Evolutionary conservation across 257 asterid genomes (phyloP).

Genomic region (Gynochthodes officinalis): DNA sequence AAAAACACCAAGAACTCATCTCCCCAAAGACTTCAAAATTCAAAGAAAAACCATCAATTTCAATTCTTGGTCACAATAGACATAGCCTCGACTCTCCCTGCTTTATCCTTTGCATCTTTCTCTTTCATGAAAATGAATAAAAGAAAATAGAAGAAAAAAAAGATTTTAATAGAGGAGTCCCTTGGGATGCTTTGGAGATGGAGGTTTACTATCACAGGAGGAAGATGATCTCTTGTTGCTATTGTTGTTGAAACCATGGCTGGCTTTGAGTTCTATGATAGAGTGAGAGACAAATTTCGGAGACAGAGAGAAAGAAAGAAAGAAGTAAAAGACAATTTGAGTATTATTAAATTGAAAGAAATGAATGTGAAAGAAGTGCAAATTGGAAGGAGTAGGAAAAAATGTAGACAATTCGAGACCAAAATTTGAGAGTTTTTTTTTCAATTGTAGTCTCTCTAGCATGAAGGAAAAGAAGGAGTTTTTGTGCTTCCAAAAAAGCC

Average conservation of each 20-base stretch:
- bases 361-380: not conserved
- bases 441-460: too few relatives aligned
- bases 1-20: slow-evolving; percentile 19
- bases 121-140: not conserved
- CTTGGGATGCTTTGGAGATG: slow-evolving; percentile 81
- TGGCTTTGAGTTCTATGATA: slow-evolving; percentile 11
- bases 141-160: not conserved
- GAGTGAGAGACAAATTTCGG: slow-evolving; percentile 11
- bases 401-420: not conserved
- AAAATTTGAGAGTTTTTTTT: too few relatives aligned
- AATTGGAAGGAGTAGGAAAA: not conserved
- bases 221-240: slow-evolving; percentile 75
- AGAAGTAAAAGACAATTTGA: not conserved
- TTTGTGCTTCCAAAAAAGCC: too few relatives aligned
- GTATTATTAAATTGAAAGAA: too few relatives aligned
- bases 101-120: not conserved
- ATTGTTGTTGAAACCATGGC: slow-evolving; percentile 55
- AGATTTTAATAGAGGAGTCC: slow-evolving; percentile 21
- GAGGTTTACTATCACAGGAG: slow-evolving; percentile 58
- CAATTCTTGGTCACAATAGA: not conserved
- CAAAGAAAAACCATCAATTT: slow-evolving; percentile 2
- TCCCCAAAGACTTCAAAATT: slow-evolving; percentile 25
- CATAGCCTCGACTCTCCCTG: not conserved
- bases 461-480: too few relatives aligned
- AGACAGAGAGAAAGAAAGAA: slow-evolving; percentile 1